A percentile compares a stretch with the other conserved stretches of the same genome.
These are phyloP conservation scores for Arabidopsis thaliana DNA, from an alignment of 345 rosid genomes.

Conservation along the genomic window TAIR10.1 NC_003074.8:8707001-8707500, in stretches of 20 bases:
- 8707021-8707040: not conserved
- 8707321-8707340: not conserved
- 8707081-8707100: not conserved
- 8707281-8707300: not conserved
- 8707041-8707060: not conserved
- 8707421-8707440: not conserved
- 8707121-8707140: conserved; percentile 7
- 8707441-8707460: conserved; percentile 64
- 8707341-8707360: not conserved
- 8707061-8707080: conserved; percentile 14
- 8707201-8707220: conserved; percentile 88
- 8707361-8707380: not conserved
- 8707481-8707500: conserved; percentile 96
- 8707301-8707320: conserved; percentile 12
- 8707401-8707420: not conserved
- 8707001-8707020: not conserved
- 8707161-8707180: conserved; percentile 76
- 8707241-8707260: conserved; percentile 21
- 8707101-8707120: conserved; percentile 12
- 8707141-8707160: not conserved
- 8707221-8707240: conserved; percentile 65
- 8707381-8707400: not conserved
- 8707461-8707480: conserved; percentile 92
- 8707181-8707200: conserved; percentile 82
- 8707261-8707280: conserved; percentile 22